These are phyloP conservation scores for Agapanthus africanus DNA, from an alignment of 106 monocot species.

Conservation along the genomic window DNA sequence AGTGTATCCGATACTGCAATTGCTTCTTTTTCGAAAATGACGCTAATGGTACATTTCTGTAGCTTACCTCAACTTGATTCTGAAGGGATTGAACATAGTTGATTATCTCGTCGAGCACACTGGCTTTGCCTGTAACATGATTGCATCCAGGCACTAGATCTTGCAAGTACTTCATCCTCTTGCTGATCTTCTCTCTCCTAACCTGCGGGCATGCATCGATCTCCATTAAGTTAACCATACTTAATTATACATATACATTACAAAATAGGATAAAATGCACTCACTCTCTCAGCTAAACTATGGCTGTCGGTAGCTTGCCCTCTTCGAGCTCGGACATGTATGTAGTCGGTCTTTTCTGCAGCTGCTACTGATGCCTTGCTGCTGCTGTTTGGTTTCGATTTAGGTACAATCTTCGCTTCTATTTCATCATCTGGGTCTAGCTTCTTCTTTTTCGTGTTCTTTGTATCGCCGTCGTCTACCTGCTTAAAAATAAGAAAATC, in stretches of 20 bases:
- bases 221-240: not conserved
- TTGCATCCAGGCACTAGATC: conserved; percentile 17
- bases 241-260: not conserved
- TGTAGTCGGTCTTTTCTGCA: conserved; percentile 42
- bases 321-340: conserved; percentile 69
- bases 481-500: not conserved
- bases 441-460: not conserved
- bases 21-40: not conserved
- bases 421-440: not conserved
- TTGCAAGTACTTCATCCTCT: conserved; percentile 13
- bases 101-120: conserved; percentile 61
- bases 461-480: not conserved
- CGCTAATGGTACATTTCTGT: too few relatives aligned
- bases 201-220: too few relatives aligned
- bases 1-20: not conserved
- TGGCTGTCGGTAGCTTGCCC: conserved; percentile 82
- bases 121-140: conserved; percentile 37
- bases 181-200: conserved; percentile 17
- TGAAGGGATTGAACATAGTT: conserved; percentile 61
- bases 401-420: not conserved
- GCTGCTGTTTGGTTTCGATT: not conserved
- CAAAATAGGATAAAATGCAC: not conserved
- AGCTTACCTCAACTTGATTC: conserved; percentile 49
- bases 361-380: not conserved
- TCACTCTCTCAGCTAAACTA: too few relatives aligned